phyloP scores from a whole-genome alignment of 352 stramenopile genomes.

The Globisporangium iwayamae region DNA sequence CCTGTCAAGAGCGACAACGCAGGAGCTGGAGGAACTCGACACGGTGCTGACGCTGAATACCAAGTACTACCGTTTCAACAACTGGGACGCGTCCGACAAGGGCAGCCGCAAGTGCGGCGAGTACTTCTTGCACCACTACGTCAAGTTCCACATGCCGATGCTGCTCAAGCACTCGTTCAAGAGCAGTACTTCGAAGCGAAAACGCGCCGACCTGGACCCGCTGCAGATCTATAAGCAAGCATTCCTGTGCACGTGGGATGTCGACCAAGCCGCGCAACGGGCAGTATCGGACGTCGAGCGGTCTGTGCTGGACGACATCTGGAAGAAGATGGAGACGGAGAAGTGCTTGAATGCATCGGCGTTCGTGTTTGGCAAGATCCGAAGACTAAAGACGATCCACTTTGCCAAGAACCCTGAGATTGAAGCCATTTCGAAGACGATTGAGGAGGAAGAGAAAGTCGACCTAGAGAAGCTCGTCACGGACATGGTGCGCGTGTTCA shows the following conservation, averaged over 20 bases:
- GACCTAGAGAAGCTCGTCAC: slow-evolving; percentile 46
- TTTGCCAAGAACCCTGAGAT: slow-evolving; percentile 62
- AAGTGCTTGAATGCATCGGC: slow-evolving; percentile 63
- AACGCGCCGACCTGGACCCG: slow-evolving; percentile 43
- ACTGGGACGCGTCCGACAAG: slow-evolving; percentile 71
- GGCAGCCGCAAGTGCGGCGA: slow-evolving; percentile 61
- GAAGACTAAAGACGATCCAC: slow-evolving; percentile 59
- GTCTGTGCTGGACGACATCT: slow-evolving; percentile 79
- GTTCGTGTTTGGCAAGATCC: slow-evolving; percentile 73
- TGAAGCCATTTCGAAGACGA: slow-evolving; percentile 49
- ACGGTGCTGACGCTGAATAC: slow-evolving; percentile 64
- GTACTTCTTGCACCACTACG: slow-evolving; percentile 83
- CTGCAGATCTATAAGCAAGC: slow-evolving; percentile 67
- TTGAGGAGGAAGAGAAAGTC: slow-evolving; percentile 59
- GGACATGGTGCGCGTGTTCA: slow-evolving; percentile 72
- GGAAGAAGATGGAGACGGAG: slow-evolving; percentile 74
- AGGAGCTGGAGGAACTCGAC: slow-evolving; percentile 74
- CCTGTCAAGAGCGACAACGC: slow-evolving; percentile 48
- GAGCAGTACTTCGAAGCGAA: slow-evolving; percentile 39
- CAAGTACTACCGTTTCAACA: slow-evolving; percentile 75
- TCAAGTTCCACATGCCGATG: slow-evolving; percentile 74
- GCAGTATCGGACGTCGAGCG: slow-evolving; percentile 75
- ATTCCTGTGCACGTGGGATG: slow-evolving; percentile 82
- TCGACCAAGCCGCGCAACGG: slow-evolving; percentile 57
- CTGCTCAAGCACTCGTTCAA: slow-evolving; percentile 61